A percentile compares a stretch with the other conserved stretches of the same genome.
These are phyloP conservation scores for Boletus hoseneyae DNA, from an alignment of 1,284 basidiomycete genomes.

Conservation along the genomic window DNA sequence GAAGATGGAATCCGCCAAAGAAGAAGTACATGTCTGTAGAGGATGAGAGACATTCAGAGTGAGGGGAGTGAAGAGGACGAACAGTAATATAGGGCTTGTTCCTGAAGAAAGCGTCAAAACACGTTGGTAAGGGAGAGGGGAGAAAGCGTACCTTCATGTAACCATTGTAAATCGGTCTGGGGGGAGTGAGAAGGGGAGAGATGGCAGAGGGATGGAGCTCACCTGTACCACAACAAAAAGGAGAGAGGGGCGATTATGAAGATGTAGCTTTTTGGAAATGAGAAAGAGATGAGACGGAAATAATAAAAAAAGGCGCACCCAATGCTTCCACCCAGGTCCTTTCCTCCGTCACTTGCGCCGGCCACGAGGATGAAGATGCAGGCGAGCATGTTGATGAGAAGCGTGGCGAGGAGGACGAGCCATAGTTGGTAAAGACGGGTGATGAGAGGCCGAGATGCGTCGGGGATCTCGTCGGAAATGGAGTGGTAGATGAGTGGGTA, in stretches of 20 bases:
- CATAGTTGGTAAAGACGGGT: conserved; percentile 85
- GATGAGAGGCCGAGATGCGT: conserved; percentile 75
- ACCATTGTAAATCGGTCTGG: conserved; percentile 91
- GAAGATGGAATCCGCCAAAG: conserved; percentile 90
- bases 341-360: conserved; percentile 74
- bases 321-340: conserved; percentile 78
- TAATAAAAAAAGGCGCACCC: conserved; percentile 47
- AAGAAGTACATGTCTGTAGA: conserved; percentile 87
- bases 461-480: conserved; percentile 85
- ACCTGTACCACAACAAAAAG: conserved; percentile 92
- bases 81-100: conserved; percentile 86
- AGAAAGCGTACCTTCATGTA: conserved; percentile 80
- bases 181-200: conserved; percentile 13
- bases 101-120: conserved; percentile 41
- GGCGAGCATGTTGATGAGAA: conserved; percentile 88
- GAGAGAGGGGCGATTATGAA: conserved; percentile 78
- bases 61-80: conserved; percentile 31
- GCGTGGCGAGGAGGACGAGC: conserved; percentile 75
- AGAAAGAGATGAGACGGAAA: conserved; percentile 29
- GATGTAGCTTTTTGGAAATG: conserved; percentile 60
- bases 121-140: conserved; percentile 6
- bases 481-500: conserved; percentile 94
- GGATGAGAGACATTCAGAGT: conserved; percentile 6
- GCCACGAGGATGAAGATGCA: conserved; percentile 84
- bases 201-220: conserved; percentile 20